Evolutionary conservation across 768 basidiomycete genomes (phyloP).

Genomic region (Mycena kentingensis): DNA sequence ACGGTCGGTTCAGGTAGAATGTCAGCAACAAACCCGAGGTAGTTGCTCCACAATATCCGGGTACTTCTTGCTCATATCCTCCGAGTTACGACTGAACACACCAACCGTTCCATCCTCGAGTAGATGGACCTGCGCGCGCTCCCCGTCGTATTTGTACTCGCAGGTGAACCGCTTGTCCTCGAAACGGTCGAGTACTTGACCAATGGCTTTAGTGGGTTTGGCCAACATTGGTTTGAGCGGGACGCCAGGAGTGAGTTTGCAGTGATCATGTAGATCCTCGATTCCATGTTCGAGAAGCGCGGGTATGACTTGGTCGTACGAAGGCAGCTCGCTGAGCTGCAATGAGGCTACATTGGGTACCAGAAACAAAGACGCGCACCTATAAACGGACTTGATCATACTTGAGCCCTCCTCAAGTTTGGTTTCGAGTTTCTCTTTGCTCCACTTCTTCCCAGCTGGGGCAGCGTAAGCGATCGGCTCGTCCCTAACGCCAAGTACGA

Average conservation of each 20-base stretch:
- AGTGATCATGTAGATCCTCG: slow-evolving; percentile 63
- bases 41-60: slow-evolving; percentile 96
- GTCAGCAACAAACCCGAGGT: slow-evolving; percentile 60
- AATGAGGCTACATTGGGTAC: slow-evolving; percentile 1
- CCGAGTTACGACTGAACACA: slow-evolving; percentile 97
- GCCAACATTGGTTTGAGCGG: slow-evolving; percentile 99
- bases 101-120: slow-evolving; percentile 78
- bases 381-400: slow-evolving; percentile 89
- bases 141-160: slow-evolving; percentile 99
- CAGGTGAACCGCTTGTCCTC: slow-evolving; percentile 96
- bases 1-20: not conserved
- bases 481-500: slow-evolving; percentile 13
- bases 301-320: slow-evolving; percentile 90
- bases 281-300: slow-evolving; percentile 82
- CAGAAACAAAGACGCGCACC: slow-evolving; percentile 47
- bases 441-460: slow-evolving; percentile 73
- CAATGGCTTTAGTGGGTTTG: slow-evolving; percentile 98
- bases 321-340: slow-evolving; percentile 79
- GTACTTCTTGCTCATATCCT: slow-evolving; percentile 99
- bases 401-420: slow-evolving; percentile 77
- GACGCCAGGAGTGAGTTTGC: slow-evolving; percentile 93
- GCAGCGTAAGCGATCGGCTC: slow-evolving; percentile 3
- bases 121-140: slow-evolving; percentile 94
- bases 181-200: slow-evolving; percentile 95
- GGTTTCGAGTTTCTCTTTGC: slow-evolving; percentile 67